Evolutionary conservation across 805 yeast genomes (phyloP), one percentile per base, ranked within the genome.

Genomic region (Wickerhamomyces bisporus): DNA sequence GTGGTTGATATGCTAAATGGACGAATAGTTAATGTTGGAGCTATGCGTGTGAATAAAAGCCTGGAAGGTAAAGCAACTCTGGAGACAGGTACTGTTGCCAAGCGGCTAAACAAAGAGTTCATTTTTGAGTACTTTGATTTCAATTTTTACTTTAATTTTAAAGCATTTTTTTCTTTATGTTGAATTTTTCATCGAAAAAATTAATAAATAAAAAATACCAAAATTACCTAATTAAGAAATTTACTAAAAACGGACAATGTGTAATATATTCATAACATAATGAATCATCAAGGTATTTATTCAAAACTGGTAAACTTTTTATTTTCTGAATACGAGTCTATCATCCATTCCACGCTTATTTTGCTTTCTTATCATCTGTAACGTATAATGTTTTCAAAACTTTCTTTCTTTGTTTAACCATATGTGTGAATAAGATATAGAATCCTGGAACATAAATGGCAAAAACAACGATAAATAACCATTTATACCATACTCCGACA

Each of bases 371-470:
- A 5, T 14, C 26, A 11, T 35, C 41, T 12, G 12, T 23, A 8
- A 19, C 41, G 28, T 47, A 50, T 42, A 67, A 39, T 8, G 62
- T 56, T 38, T 71, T 78, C 71, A 81, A 67, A 4, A 80, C 87
- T 68, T 86, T 86, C 58, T 69, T 70, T 65, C 98, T 80, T 67
- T 91, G 97, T 47, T 71, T 75, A 53, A 91, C 69, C 96, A 93
- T 89, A 59, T 93, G 89, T 12, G 83, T 71, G 65, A 79, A 93
- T 52, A 93, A 67, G 50, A 81, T 73, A 58, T 86, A 88, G 60
- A 89, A 77, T 2, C 97, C 95, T 9, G 98, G 97, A 25, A 81
- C 70, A 58, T 91, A 93, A 7, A 81, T 70, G 23, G 75, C 58
- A 63, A 91, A 68, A 36, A 77, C 66, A 2, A 61, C 68, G 38